Conservation (phyloP, 2,329 filamentous ascomycete species). For the Pseudomassariella vexata region DNA sequence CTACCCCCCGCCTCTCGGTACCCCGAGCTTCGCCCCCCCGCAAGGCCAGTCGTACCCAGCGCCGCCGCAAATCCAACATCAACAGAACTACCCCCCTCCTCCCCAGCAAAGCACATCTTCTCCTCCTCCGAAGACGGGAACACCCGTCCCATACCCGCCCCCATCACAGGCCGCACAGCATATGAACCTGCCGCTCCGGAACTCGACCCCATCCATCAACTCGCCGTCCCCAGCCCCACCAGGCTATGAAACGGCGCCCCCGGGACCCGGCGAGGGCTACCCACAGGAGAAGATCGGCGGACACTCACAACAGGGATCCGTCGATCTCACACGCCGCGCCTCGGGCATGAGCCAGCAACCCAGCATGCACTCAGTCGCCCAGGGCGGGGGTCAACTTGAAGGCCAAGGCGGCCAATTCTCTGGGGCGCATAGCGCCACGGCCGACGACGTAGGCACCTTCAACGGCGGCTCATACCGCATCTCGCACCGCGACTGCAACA, state of each 20-base stretch:
- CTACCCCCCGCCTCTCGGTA: constrained; percentile 35
- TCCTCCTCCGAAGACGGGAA: constrained; percentile 17
- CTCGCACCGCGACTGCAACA: constrained; percentile 87
- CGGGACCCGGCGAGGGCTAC: constrained; percentile 19
- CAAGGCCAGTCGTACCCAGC: constrained; percentile 27
- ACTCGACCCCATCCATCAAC: constrained; percentile 24
- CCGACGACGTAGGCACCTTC: constrained; percentile 91
- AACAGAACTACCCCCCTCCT: constrained; percentile 22
- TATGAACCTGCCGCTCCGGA: constrained; percentile 25
- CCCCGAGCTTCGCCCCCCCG: constrained; percentile 25
- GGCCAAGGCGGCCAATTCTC: constrained; percentile 51
- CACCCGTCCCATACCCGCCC: constrained; percentile 27
- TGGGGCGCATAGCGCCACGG: constrained; percentile 50
- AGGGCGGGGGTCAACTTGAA: constrained; percentile 34
- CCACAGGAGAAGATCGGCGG: constrained; percentile 24
- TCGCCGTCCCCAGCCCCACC: constrained; percentile 14
- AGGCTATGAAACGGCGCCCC: constrained; percentile 16
- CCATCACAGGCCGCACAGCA: constrained; percentile 25
- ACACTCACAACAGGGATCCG: constrained; percentile 8
- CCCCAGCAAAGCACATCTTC: constrained; percentile 21
- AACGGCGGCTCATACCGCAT: constrained; percentile 94
- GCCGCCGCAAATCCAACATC: no score
- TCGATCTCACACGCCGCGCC: constrained; percentile 10
- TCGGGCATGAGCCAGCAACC: constrained; percentile 7
- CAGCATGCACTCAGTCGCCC: constrained; percentile 17